Percentiles rank a stretch among this genome's conserved stretches.
These are phyloP conservation scores for Ceratorhiza oryzae-sativae DNA, from an alignment of 1,284 basidiomycete species.

Conservation along the genomic window DNA sequence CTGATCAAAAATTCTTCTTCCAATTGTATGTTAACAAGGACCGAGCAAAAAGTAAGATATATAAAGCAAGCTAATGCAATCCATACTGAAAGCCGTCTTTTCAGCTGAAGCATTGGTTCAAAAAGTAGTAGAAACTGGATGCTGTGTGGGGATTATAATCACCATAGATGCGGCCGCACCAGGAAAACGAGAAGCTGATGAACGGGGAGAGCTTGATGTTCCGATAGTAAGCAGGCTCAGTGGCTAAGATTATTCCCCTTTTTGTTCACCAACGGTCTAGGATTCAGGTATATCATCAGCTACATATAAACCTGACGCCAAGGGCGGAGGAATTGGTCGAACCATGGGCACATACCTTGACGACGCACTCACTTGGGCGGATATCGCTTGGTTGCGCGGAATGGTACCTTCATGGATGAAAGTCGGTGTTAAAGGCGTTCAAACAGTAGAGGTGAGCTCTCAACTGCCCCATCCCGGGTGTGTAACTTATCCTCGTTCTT, in stretches of 20 bases:
- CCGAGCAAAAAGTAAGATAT: slow-evolving; percentile 54
- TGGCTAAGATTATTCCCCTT: neutral
- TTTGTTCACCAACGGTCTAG: neutral
- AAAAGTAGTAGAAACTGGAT: slow-evolving; percentile 71
- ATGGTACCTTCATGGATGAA: slow-evolving; percentile 38
- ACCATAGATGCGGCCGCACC: slow-evolving; percentile 90
- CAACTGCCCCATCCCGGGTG: neutral
- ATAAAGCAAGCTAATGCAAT: neutral
- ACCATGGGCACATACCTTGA: slow-evolving; percentile 43
- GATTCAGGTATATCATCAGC: slow-evolving; percentile 35
- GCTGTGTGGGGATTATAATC: slow-evolving; percentile 84
- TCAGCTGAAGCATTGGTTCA: slow-evolving; percentile 72
- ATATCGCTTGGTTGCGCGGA: slow-evolving; percentile 42
- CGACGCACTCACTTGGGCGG: slow-evolving; percentile 42
- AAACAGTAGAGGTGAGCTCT: slow-evolving; percentile 39
- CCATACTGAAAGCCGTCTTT: neutral
- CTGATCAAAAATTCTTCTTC: slow-evolving; percentile 79
- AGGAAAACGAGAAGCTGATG: slow-evolving; percentile 85
- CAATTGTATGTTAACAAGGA: slow-evolving; percentile 84
- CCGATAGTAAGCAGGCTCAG: slow-evolving; percentile 21
- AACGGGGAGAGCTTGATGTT: slow-evolving; percentile 52
- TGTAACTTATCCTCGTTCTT: slow-evolving; percentile 21
- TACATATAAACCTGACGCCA: slow-evolving; percentile 39
- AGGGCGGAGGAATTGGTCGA: slow-evolving; percentile 40
- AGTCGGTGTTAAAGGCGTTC: slow-evolving; percentile 41